These are phyloP conservation scores for Apiospora marii DNA, from an alignment of 2,329 filamentous ascomycete species.

Conservation along the genomic window DNA sequence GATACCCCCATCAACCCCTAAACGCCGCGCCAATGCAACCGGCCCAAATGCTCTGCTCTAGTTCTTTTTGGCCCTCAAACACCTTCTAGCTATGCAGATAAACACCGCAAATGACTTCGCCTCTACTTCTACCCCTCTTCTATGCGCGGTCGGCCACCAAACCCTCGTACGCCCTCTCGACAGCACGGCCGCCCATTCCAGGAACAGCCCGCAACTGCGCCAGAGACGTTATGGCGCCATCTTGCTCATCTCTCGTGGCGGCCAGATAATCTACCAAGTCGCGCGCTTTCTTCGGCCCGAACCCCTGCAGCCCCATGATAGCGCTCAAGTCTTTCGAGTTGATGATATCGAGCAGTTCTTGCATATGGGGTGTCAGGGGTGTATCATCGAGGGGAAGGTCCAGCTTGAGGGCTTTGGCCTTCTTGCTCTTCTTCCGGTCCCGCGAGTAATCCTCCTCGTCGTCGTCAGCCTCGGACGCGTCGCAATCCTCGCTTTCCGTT, in stretches of 20 bases:
- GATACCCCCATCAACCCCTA: slow-evolving; percentile 18
- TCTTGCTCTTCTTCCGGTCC: slow-evolving; percentile 35
- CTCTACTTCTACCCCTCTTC: neutral
- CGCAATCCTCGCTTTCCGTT: slow-evolving; percentile 30
- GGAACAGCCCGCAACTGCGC: slow-evolving; percentile 61
- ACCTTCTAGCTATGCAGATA: slow-evolving; percentile 1
- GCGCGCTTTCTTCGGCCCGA: slow-evolving; percentile 75
- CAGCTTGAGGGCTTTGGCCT: slow-evolving; percentile 31
- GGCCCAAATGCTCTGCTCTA: slow-evolving; percentile 16
- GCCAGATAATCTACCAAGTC: slow-evolving; percentile 66
- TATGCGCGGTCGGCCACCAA: slow-evolving; percentile 40
- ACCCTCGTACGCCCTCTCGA: slow-evolving; percentile 64
- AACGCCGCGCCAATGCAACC: slow-evolving; percentile 38
- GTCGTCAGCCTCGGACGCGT: slow-evolving; percentile 42
- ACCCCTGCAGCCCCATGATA: slow-evolving; percentile 73
- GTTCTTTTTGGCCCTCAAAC: neutral
- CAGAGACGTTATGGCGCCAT: slow-evolving; percentile 37
- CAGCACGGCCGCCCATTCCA: slow-evolving; percentile 63
- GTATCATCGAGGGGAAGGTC: slow-evolving; percentile 37
- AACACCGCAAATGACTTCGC: neutral
- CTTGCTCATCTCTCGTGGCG: slow-evolving; percentile 47
- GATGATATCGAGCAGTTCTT: slow-evolving; percentile 72
- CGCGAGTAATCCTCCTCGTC: slow-evolving; percentile 46
- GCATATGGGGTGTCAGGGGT: slow-evolving; percentile 63
- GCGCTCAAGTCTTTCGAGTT: slow-evolving; percentile 73